Evolutionary conservation across 1,139 yeast species (phyloP).

Genomic region (Candida glucosophila): DNA sequence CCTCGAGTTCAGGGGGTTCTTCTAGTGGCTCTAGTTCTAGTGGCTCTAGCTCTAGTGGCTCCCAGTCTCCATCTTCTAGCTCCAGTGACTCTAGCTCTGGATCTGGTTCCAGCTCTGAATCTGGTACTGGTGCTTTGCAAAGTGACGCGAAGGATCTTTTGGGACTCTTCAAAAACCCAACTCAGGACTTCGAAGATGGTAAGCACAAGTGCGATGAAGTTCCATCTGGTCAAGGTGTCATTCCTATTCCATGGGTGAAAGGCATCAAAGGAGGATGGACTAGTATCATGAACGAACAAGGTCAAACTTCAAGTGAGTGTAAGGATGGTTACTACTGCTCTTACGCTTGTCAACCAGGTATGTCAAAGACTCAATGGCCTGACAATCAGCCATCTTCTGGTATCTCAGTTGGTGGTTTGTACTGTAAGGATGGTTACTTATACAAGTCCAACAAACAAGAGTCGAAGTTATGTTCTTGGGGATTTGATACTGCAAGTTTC

Average conservation of each 20-base stretch:
- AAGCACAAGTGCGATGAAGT: slow-evolving; percentile 62
- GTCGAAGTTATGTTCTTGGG: slow-evolving; percentile 78
- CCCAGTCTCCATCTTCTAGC: slow-evolving; percentile 3
- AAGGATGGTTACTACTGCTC: slow-evolving; percentile 89
- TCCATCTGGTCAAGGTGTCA: slow-evolving; percentile 91
- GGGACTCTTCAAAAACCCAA: slow-evolving; percentile 42
- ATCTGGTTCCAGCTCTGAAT: slow-evolving; percentile 9
- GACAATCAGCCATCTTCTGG: slow-evolving; percentile 74
- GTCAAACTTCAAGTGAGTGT: slow-evolving; percentile 61
- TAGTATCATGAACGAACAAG: slow-evolving; percentile 55
- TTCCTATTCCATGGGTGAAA: slow-evolving; percentile 71
- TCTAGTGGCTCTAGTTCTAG: slow-evolving; percentile 18
- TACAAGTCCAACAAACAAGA: slow-evolving; percentile 63
- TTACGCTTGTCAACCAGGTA: slow-evolving; percentile 92
- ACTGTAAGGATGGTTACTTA: slow-evolving; percentile 70
- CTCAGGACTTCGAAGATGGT: slow-evolving; percentile 70
- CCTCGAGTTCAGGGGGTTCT: slow-evolving; percentile 22
- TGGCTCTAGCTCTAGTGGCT: slow-evolving; percentile 12
- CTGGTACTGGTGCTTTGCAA: slow-evolving; percentile 18
- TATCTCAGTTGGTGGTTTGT: slow-evolving; percentile 84
- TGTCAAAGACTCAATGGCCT: slow-evolving; percentile 98
- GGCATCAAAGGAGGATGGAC: slow-evolving; percentile 78
- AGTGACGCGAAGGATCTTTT: slow-evolving; percentile 50
- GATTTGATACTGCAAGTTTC: slow-evolving; percentile 59
- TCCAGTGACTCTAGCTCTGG: slow-evolving; percentile 6